Base-by-base conservation (phyloP, 371 early-diverging fungal genomes). In the Mucor mucedo region DNA sequence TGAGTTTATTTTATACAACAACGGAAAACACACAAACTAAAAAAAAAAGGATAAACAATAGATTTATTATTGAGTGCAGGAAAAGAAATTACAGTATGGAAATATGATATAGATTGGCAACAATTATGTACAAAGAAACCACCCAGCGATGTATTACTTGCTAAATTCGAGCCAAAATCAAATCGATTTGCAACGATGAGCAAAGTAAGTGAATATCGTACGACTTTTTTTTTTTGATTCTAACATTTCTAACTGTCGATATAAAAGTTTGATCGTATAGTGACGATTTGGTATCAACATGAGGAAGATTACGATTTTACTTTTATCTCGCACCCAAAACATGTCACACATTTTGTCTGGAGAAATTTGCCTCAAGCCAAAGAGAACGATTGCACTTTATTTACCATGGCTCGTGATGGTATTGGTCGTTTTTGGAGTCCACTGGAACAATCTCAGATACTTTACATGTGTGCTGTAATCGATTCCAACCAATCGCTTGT, bases 381-480 rank as follows among this genome's bases (percentile, higher is more conserved):
- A 45, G 71, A 65, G 39, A 58, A 62, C 2, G 77, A 75, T 29
- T 86, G 86, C 56, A 84, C 88, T 6, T 69, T 94, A 8, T 83
- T 92, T 55, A 91, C 94, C 1, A 83, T 85, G 80, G 80, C 85
- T n/a, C 74, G 74, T 27, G 93, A 92, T 64, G 89, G 87, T 9
- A 82, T 90, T 27, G 84, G 89, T 48, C 82, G 93, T 5, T 81
- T 94, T n/a, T 94, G 94, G 93, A 78, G 86, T n/a, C 88, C 88
- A 3, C 75, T 72, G 0, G 62, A 73, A 4, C 73, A 78, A 21
- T 82, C 83, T 1, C 80, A 83, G 40, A 69, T 68, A 5, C 83
- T 93, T 52, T 84, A 88, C 35, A 77, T 93, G 72, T 79, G 83
- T 50, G 88, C 88, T 0, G 86, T 87, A 5, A 84, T 93, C 53